Evolutionary conservation across 202 grass and related monocot species (phyloP).

Genomic region (Setaria viridis): DNA sequence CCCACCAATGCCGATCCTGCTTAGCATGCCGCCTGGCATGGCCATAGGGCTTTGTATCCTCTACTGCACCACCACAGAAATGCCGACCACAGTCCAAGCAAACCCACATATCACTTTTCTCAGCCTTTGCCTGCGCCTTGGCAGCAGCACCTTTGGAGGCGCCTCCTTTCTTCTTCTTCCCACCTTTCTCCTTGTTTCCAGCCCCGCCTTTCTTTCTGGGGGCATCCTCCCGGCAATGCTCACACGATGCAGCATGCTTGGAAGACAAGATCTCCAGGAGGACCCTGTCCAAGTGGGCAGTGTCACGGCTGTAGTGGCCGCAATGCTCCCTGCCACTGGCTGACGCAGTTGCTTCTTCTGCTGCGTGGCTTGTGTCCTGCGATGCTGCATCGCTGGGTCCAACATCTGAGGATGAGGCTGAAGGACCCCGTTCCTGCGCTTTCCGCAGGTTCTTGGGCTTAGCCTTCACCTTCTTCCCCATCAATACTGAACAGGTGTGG

Average conservation of each 20-base stretch:
- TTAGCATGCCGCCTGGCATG: slow-evolving; percentile 92
- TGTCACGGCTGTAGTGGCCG: slow-evolving; percentile 58
- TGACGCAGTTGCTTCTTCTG: slow-evolving; percentile 51
- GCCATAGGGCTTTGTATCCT: slow-evolving; percentile 76
- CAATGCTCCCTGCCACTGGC: slow-evolving; percentile 63
- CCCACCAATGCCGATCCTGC: slow-evolving; percentile 86
- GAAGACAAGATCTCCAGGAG: slow-evolving; percentile 67
- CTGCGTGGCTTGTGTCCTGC: slow-evolving; percentile 44
- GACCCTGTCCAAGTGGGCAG: slow-evolving; percentile 60
- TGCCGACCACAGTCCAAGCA: slow-evolving; percentile 82
- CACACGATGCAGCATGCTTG: slow-evolving; percentile 55
- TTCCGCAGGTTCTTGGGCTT: slow-evolving; percentile 22
- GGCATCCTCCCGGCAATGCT: slow-evolving; percentile 84
- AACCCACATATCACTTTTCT: slow-evolving; percentile 62
- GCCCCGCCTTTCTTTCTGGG: slow-evolving; percentile 60
- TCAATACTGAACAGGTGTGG: neutral
- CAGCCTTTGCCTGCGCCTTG: slow-evolving; percentile 51
- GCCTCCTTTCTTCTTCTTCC: slow-evolving; percentile 76
- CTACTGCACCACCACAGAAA: slow-evolving; percentile 76
- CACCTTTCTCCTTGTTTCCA: slow-evolving; percentile 61
- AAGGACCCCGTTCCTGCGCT: neutral
- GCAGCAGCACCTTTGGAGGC: slow-evolving; percentile 33
- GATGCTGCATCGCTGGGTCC: slow-evolving; percentile 52
- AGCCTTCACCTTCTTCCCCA: slow-evolving; percentile 30
- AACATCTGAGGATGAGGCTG: slow-evolving; percentile 46